Conservation (phyloP, 768 basidiomycete species). For the Mycena metata region DNA sequence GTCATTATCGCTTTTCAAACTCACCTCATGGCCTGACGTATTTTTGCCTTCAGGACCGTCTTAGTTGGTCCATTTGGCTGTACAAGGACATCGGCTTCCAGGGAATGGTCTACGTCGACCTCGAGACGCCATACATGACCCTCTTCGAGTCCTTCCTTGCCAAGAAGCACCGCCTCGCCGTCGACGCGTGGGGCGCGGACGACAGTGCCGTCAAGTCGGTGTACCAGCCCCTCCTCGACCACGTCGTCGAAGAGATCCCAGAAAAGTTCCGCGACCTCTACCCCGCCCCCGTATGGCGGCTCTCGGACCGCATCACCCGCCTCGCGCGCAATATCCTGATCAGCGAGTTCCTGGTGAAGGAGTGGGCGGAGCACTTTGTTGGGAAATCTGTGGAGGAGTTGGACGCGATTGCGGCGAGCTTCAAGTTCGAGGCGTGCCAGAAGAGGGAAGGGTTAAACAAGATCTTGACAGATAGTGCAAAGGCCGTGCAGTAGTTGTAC, state of each 20-base stretch:
- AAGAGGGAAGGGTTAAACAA: conserved; percentile 76
- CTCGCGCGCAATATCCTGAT: conserved; percentile 77
- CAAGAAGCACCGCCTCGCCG: conserved; percentile 83
- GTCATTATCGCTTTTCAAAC: conserved; percentile 45
- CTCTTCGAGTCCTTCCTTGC: conserved; percentile 77
- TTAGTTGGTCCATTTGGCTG: conserved; percentile 90
- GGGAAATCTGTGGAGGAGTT: conserved; percentile 72
- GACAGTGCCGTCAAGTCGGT: conserved; percentile 65
- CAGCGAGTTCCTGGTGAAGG: conserved; percentile 77
- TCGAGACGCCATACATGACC: conserved; percentile 78
- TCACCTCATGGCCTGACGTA: not conserved
- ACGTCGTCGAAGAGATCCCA: conserved; percentile 69
- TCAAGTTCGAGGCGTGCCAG: conserved; percentile 77
- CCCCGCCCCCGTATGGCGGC: conserved; percentile 75
- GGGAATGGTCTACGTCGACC: conserved; percentile 84
- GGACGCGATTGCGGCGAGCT: conserved; percentile 82
- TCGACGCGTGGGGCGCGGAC: conserved; percentile 86
- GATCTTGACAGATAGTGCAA: conserved; percentile 61
- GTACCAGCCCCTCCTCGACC: conserved; percentile 77
- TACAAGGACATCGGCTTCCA: conserved; percentile 92
- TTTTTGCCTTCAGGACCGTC: conserved; percentile 60
- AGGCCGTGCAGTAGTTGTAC: conserved; percentile 28
- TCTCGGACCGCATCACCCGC: conserved; percentile 66
- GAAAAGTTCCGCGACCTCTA: conserved; percentile 67
- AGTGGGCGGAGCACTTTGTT: conserved; percentile 80